These are phyloP conservation scores for Ophiocordyceps camponoti-floridani DNA, from an alignment of 2,329 filamentous ascomycete species.

Conservation along the genomic window DNA sequence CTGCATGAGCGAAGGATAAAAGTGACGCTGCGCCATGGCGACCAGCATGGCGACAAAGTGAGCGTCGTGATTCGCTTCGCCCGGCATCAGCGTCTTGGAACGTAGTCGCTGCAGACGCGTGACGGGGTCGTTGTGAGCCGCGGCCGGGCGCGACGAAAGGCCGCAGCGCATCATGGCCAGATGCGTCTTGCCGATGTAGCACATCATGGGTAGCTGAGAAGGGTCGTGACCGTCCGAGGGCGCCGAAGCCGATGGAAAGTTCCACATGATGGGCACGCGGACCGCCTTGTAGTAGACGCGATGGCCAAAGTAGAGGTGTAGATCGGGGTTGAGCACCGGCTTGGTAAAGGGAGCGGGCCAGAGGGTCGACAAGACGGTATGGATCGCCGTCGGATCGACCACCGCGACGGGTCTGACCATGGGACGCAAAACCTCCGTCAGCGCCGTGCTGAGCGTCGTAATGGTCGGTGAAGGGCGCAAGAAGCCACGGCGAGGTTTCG, in stretches of 20 bases:
- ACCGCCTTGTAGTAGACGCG: conserved; percentile 25
- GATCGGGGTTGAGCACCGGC: conserved; percentile 16
- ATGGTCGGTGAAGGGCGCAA: conserved; percentile 23
- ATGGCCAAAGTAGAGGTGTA: conserved; percentile 31
- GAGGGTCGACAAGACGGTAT: conserved; percentile 24
- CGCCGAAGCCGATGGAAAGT: conserved; percentile 9
- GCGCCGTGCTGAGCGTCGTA: conserved; percentile 20
- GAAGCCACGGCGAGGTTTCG: conserved; percentile 17
- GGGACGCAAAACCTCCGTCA: conserved; percentile 23
- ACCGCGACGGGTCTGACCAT: conserved; percentile 15
- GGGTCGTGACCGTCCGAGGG: conserved; percentile 8
- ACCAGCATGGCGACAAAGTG: conserved; percentile 33
- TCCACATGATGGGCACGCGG: conserved; percentile 33
- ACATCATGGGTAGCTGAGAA: conserved; percentile 16
- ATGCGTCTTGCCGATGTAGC: conserved; percentile 29
- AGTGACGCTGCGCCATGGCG: conserved; percentile 37
- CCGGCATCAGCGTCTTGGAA: conserved; percentile 26
- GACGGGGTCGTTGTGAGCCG: conserved; percentile 28
- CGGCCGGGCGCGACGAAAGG: conserved; percentile 27
- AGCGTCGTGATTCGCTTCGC: conserved; percentile 30
- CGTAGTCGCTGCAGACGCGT: conserved; percentile 26
- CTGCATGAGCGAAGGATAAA: conserved; percentile 18
- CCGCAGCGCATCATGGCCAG: conserved; percentile 25
- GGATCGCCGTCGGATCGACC: conserved; percentile 17
- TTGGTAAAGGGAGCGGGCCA: conserved; percentile 19